Evolutionary conservation across 2,329 filamentous ascomycete species (phyloP), one percentile per base, ranked within the genome.

Genomic region (Diatrype stigma): DNA sequence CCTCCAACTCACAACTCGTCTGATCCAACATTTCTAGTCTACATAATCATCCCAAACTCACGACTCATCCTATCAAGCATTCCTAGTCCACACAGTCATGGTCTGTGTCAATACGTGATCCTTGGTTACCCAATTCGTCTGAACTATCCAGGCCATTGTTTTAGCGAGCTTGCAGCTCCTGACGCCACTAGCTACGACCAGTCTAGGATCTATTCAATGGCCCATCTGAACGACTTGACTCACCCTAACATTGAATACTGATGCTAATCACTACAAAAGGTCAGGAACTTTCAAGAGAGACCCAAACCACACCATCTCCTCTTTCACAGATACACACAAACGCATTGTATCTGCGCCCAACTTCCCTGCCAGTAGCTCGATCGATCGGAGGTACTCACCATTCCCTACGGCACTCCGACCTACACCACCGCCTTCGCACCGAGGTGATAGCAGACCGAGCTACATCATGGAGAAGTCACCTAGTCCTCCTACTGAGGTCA

Each of bases 291-390:
- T 49, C 7, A 55, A 40, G 42, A 37, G 40, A 28, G 28, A 52
- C 23, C 22, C 47, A 2, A 37, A 28, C 32, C 56, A 52, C 44
- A 54, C 60, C 8, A 47, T 45, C 26, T 56, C 57, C 35, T 52
- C 55, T 46, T 47, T 53, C 26, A 47, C 63, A 1, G 70, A 61
- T 46, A 60, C 65, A 34, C 77, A 81, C 60, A 80, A 78, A 59
- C 67, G 77, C 51, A 72, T 77, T 3, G 70, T 72, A 17, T 80
- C 78, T 8, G 78, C 76, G 6, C 77, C 78, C 11, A 69, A 74
- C 51, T 73, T 76, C 48, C 63, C 69, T 8, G 66, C 63, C 5
- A 55, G 65, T n/a, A 56, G 55, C 42, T 21, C 52, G 22, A 47
- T 56, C 28, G 45, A 63, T 50, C 56, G 56, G 42, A 30, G 48